phyloP scores from a whole-genome alignment of 441 rosid species.

The Biscutella auriculata region DNA sequence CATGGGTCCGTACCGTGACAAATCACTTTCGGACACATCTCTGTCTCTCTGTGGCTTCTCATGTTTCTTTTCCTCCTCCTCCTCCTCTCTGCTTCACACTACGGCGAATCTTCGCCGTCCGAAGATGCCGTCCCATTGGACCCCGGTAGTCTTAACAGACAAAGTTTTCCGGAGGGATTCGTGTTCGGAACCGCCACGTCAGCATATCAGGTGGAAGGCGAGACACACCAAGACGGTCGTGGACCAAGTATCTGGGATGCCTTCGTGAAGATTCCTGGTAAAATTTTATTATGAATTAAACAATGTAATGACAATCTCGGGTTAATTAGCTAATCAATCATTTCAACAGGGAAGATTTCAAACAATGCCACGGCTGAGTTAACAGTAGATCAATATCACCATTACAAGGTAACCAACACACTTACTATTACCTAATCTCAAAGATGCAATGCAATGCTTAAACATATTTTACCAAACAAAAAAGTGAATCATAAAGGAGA shows the following conservation, averaged over 20 bases:
- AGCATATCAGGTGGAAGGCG: constrained; percentile 96
- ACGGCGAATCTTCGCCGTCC: neutral
- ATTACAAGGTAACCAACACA: constrained; percentile 50
- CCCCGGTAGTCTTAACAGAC: constrained; percentile 60
- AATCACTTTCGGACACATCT: too few species aligned
- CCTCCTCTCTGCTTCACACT: neutral
- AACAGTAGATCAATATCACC: constrained; percentile 86
- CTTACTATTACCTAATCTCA: too few species aligned
- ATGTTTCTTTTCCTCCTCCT: constrained; percentile 4
- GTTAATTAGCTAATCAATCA: too few species aligned
- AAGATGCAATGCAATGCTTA: too few species aligned
- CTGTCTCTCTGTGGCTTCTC: neutral
- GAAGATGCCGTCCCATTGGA: constrained; percentile 18
- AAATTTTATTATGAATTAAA: too few species aligned
- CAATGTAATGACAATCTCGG: too few species aligned
- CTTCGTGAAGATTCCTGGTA: constrained; percentile 61
- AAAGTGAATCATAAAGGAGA: too few species aligned
- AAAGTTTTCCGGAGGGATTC: constrained; percentile 51
- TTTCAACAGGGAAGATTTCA: constrained; percentile 47
- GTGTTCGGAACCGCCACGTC: constrained; percentile 85
- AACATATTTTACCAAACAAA: too few species aligned
- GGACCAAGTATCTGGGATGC: constrained; percentile 98
- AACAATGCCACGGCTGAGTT: constrained; percentile 60
- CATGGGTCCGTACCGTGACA: too few species aligned
- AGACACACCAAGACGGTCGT: constrained; percentile 83